phyloP scores from a whole-genome alignment of 1,139 yeast species.

The Lodderomyces parapsilosis region DNA sequence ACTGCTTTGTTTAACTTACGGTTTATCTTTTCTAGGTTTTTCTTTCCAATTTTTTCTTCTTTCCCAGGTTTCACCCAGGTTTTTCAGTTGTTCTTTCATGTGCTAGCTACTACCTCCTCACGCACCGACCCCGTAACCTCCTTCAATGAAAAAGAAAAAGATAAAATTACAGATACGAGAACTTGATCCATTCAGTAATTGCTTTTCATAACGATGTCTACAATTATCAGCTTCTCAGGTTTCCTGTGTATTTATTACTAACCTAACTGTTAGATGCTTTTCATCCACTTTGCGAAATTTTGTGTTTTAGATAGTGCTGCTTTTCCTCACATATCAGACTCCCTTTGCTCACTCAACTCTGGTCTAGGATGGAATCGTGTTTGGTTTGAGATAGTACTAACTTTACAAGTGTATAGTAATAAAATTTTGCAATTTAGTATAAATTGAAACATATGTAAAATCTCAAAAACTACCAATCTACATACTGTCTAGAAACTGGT shows the following conservation, averaged over 20 bases:
- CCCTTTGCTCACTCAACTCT: slow-evolving; percentile 7
- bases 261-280: slow-evolving; percentile 4
- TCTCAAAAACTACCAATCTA: background rate
- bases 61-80: too few species aligned
- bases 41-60: slow-evolving; percentile 4
- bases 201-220: background rate
- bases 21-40: background rate
- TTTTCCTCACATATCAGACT: background rate
- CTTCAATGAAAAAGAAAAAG: slow-evolving; percentile 7
- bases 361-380: slow-evolving; percentile 10
- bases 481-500: slow-evolving; percentile 54
- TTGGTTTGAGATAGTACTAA: too few species aligned
- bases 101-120: background rate
- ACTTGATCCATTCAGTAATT: slow-evolving; percentile 1
- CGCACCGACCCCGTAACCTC: slow-evolving; percentile 4
- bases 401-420: too few species aligned
- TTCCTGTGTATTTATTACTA: slow-evolving; percentile 4
- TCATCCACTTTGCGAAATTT: background rate
- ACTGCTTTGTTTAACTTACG: slow-evolving; percentile 3
- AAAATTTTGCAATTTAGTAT: background rate
- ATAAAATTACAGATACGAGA: slow-evolving; percentile 7
- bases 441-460: background rate
- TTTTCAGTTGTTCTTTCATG: background rate
- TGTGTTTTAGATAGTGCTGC: background rate
- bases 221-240: slow-evolving; percentile 7